Evolutionary conservation across 1,284 basidiomycete species (phyloP).

Genomic region (Athelia sp.): DNA sequence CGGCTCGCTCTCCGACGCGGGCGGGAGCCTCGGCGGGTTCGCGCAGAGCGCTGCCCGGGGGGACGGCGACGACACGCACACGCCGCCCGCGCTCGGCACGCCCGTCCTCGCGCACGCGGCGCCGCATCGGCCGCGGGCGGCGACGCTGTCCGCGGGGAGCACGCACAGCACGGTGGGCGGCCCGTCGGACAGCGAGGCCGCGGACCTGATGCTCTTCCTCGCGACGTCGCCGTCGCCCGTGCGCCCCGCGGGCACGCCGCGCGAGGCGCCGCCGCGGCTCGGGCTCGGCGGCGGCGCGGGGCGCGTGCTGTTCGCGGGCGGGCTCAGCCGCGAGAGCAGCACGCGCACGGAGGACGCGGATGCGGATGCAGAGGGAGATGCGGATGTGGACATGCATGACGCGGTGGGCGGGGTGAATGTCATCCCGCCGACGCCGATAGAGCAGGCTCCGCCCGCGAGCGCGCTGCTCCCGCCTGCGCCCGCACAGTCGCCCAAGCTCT

Average conservation of each 20-base stretch:
- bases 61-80: too few species aligned
- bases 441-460: not conserved
- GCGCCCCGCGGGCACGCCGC: slow-evolving; percentile 49
- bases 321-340: slow-evolving; percentile 22
- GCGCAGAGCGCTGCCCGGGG: not conserved
- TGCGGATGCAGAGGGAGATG: slow-evolving; percentile 32
- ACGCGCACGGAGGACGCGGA: slow-evolving; percentile 14
- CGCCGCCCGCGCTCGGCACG: too few species aligned
- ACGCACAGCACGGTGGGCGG: too few species aligned
- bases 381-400: slow-evolving; percentile 30
- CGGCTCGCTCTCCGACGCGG: slow-evolving; percentile 44
- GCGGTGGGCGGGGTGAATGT: slow-evolving; percentile 20
- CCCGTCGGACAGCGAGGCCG: slow-evolving; percentile 71
- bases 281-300: slow-evolving; percentile 48
- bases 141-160: not conserved
- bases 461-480: slow-evolving; percentile 2
- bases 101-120: too few species aligned
- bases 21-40: not conserved
- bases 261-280: slow-evolving; percentile 26
- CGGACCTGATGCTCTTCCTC: slow-evolving; percentile 73
- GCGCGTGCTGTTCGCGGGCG: slow-evolving; percentile 57
- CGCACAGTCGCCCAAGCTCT: not conserved
- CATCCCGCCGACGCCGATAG: not conserved
- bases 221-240: slow-evolving; percentile 77
- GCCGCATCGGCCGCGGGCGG: not conserved